Percentiles rank a stretch among this genome's conserved stretches.
Evolutionary conservation across 2,329 filamentous ascomycete genomes (phyloP).

Genomic region (Fusarium mundagurra): DNA sequence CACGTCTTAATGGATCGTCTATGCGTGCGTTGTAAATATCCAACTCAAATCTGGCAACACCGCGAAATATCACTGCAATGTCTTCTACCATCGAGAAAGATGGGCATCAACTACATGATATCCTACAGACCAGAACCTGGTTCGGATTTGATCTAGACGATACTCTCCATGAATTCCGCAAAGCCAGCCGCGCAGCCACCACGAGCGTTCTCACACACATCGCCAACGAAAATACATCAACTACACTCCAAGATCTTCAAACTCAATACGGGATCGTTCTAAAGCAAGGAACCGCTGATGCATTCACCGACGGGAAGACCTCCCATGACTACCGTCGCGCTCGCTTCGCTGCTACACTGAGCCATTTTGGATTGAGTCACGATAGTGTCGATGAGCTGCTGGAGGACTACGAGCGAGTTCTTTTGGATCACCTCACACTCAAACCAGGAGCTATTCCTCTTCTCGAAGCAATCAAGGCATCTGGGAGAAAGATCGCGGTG

Average conservation of each 20-base stretch:
- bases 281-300: slow-evolving; percentile 46
- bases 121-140: slow-evolving; percentile 45
- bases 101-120: background rate
- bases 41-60: background rate
- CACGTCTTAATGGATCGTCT: background rate
- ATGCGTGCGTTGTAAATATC: background rate
- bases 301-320: slow-evolving; percentile 56
- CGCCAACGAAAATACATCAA: background rate
- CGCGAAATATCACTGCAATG: background rate
- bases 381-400: slow-evolving; percentile 37
- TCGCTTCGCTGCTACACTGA: slow-evolving; percentile 49
- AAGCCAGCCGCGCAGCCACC: slow-evolving; percentile 51
- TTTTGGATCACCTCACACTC: slow-evolving; percentile 44
- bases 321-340: slow-evolving; percentile 56
- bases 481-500: slow-evolving; percentile 53
- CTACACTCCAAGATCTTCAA: slow-evolving; percentile 23
- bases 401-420: slow-evolving; percentile 44
- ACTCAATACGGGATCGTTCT: slow-evolving; percentile 49
- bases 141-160: slow-evolving; percentile 61
- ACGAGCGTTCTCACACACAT: slow-evolving; percentile 46
- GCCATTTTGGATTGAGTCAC: slow-evolving; percentile 36
- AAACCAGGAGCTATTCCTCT: slow-evolving; percentile 52
- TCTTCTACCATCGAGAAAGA: fast-evolving
- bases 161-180: slow-evolving; percentile 58
- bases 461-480: slow-evolving; percentile 45